Conservation (phyloP, 2,329 filamentous ascomycete genomes). For the Sporothrix humicola region DNA sequence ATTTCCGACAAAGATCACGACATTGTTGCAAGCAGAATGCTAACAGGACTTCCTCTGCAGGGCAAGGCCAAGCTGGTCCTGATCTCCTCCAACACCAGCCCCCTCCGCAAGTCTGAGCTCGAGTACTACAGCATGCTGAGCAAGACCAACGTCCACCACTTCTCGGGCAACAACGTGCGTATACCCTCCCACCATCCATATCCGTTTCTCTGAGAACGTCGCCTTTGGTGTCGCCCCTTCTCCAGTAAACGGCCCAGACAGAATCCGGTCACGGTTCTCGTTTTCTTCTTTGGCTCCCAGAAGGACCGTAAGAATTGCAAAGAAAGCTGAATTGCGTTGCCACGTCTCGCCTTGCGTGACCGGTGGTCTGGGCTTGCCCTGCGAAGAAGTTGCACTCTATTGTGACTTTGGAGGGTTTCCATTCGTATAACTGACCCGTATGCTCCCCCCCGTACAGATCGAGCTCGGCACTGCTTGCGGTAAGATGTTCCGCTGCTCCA, state of each 20-base stretch:
- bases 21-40: neutral
- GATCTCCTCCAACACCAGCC: conserved; percentile 92
- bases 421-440: conserved; percentile 61
- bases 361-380: conserved; percentile 65
- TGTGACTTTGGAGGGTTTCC: conserved; percentile 83
- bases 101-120: conserved; percentile 95
- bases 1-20: neutral
- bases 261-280: conserved; percentile 4
- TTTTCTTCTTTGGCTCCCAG: neutral
- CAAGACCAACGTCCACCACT: conserved; percentile 97
- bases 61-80: conserved; percentile 98
- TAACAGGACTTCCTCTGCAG: conserved; percentile 28
- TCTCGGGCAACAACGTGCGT: conserved; percentile 98
- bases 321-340: neutral
- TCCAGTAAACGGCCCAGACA: conserved; percentile 37
- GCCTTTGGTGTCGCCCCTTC: conserved; percentile 34
- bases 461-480: conserved; percentile 97
- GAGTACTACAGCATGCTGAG: conserved; percentile 94
- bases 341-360: conserved; percentile 15
- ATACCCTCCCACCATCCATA: conserved; percentile 4
- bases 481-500: conserved; percentile 97
- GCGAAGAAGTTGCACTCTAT: conserved; percentile 78
- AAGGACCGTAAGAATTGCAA: too few relatives aligned
- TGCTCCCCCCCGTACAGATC: conserved; percentile 66
- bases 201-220: neutral